Base-by-base conservation (phyloP, 1,139 yeast species). In the Wickerhamiella infanticola region DNA sequence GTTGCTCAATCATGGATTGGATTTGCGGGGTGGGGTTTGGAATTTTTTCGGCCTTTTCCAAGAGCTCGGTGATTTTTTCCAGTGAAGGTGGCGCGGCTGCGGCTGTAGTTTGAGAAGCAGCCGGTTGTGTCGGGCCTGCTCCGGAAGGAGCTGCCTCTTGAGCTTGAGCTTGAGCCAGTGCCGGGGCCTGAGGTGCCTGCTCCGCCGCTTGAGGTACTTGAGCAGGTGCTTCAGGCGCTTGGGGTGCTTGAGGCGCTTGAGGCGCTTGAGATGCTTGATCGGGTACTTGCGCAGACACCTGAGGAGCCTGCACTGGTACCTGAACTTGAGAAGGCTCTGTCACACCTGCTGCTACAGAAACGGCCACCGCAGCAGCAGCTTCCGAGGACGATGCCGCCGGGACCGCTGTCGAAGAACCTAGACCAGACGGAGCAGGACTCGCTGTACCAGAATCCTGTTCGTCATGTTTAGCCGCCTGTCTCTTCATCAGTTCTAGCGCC, bases 11-110 rank as follows among this genome's bases (percentile, higher is more conserved):
- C 33, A 65, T 64, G 25, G 62, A 62, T 37, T 53, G 52, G 37
- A 63, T 59, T 26, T 58, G 58, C 3, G 65, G 61, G 3, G 64
- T 54, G 5, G 67, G 67, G 46, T 63, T 63, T 29, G 55, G 58
- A 42, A 63, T 59, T 46, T 60, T 60, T 46, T 60, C 61, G 11
- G 66, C 67, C 50, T 62, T 61, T 5, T 61, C 64, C 18, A 63
- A 52, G 42, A 63, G 55, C 46, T 61, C 60, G 6, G 63, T 55
- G 45, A 63, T 63, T 39, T 60, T 54, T 41, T 60, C 64, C 4
- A 57, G 56, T 23, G n/a, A 7, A 11, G 41, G 7, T 13, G 42
- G 42, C 25, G 11, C 42, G 11, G 42, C 9, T 7, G 27, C 40
- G 8, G 42, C 26, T 23, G 29, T 2, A 11, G 37, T 24, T 7